These are phyloP conservation scores for Euclidium syriacum DNA, from an alignment of 345 rosid genomes.

Conservation along the genomic window DNA sequence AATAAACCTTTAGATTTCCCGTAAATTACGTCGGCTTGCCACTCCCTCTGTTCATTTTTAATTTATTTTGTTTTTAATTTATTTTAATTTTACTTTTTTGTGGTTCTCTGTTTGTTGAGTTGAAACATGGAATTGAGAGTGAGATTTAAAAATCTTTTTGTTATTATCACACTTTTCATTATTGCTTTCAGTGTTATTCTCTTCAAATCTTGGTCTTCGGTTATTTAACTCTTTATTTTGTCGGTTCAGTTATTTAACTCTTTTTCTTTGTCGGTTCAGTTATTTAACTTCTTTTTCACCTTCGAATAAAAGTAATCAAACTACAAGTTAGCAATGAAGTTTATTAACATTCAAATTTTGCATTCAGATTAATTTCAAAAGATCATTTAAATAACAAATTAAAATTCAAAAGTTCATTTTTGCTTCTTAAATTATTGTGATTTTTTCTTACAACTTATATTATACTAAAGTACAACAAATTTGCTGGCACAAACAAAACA, in stretches of 20 bases:
- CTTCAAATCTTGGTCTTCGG: not conserved
- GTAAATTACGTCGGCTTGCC: constrained; percentile 26
- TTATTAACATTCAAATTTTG: too few species aligned
- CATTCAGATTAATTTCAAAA: too few species aligned
- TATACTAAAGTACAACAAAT: too few species aligned
- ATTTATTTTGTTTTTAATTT: too few species aligned
- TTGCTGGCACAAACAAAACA: too few species aligned
- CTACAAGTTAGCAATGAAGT: too few species aligned
- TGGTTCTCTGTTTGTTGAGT: constrained; percentile 11
- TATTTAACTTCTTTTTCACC: not conserved
- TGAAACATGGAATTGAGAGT: constrained; percentile 16
- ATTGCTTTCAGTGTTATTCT: constrained; percentile 20
- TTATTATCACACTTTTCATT: constrained; percentile 11
- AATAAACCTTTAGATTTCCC: not conserved
- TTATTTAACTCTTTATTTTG: not conserved
- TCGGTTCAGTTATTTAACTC: not conserved
- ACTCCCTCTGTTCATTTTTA: constrained; percentile 12
- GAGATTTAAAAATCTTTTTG: constrained; percentile 13
- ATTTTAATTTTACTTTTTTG: not conserved
- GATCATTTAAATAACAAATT: too few species aligned
- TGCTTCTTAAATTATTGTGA: too few species aligned
- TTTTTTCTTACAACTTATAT: too few species aligned
- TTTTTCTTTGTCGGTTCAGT: not conserved
- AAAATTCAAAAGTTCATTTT: too few species aligned
- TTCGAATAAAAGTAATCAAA: not conserved